Evolutionary conservation across 257 asterid species (phyloP).

Genomic region (Plantago elongata): DNA sequence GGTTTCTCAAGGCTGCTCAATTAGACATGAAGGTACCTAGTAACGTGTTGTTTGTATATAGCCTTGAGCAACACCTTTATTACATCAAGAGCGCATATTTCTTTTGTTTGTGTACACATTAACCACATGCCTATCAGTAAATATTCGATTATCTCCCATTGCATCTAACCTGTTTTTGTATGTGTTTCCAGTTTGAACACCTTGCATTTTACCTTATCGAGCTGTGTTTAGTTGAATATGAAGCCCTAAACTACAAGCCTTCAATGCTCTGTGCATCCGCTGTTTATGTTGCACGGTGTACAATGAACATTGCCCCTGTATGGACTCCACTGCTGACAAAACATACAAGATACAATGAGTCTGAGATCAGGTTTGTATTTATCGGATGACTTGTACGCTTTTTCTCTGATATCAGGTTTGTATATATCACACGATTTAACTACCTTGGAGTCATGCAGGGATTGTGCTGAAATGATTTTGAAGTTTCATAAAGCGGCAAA

Average conservation of each 20-base stretch:
- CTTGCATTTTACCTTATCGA: slow-evolving; percentile 89
- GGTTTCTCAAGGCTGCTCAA: slow-evolving; percentile 90
- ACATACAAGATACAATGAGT: slow-evolving; percentile 61
- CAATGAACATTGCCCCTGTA: slow-evolving; percentile 53
- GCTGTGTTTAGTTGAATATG: slow-evolving; percentile 79
- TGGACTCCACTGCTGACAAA: slow-evolving; percentile 78
- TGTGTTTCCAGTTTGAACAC: slow-evolving; percentile 60
- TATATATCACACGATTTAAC: slow-evolving; percentile 1
- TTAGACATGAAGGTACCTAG: slow-evolving; percentile 47
- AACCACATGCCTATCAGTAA: background rate
- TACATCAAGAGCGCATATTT: background rate
- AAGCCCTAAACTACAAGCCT: slow-evolving; percentile 86
- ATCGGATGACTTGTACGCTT: background rate
- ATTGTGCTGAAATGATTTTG: slow-evolving; percentile 70
- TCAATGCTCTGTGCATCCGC: slow-evolving; percentile 91
- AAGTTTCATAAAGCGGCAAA: slow-evolving; percentile 77
- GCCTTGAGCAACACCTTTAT: background rate
- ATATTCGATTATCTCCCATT: too few relatives aligned
- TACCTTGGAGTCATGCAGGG: slow-evolving; percentile 35
- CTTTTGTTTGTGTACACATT: background rate
- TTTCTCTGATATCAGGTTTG: slow-evolving; percentile 54
- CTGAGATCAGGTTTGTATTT: slow-evolving; percentile 55
- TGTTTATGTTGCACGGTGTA: slow-evolving; percentile 79
- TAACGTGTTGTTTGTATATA: background rate
- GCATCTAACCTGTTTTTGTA: background rate